Evolutionary conservation across 805 yeast species (phyloP).

Genomic region (Lachancea waltii): DNA sequence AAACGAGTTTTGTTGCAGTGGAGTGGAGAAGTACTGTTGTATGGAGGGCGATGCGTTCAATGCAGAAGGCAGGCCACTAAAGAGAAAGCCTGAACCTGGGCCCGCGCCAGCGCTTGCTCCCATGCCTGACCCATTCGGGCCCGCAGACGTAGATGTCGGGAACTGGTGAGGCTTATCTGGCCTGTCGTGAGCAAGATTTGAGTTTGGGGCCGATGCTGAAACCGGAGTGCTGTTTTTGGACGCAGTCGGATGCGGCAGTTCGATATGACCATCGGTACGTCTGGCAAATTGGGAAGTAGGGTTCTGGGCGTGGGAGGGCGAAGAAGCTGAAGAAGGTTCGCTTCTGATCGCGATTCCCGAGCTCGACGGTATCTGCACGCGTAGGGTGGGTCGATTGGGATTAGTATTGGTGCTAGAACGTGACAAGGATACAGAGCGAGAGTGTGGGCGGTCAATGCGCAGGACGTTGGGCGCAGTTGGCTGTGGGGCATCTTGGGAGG

Average conservation of each 20-base stretch:
- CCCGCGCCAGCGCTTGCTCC: constrained; percentile 5
- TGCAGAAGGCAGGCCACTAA: constrained; percentile 25
- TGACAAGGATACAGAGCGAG: background rate
- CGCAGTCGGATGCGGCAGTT: constrained; percentile 8
- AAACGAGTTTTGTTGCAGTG: constrained; percentile 21
- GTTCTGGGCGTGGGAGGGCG: constrained; percentile 36
- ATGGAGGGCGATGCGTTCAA: constrained; percentile 28
- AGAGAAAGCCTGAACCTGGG: constrained; percentile 3
- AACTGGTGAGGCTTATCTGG: constrained; percentile 1
- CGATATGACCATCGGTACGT: constrained; percentile 7
- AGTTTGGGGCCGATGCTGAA: background rate
- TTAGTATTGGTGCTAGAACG: constrained; percentile 1
- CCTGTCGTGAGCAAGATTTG: background rate
- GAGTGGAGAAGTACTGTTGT: constrained; percentile 32
- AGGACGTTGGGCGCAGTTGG: background rate
- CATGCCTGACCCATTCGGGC: too few species aligned
- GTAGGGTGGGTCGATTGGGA: constrained; percentile 45
- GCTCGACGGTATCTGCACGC: constrained; percentile 60
- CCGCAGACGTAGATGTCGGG: constrained; percentile 3
- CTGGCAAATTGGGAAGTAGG: constrained; percentile 5
- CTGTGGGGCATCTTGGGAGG: background rate
- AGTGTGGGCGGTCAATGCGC: background rate
- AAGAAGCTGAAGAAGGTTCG: constrained; percentile 36
- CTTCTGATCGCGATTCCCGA: constrained; percentile 26
- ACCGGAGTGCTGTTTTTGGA: constrained; percentile 5